Conservation (phyloP, 805 yeast species). For the Metschnikowia shivogae region DNA sequence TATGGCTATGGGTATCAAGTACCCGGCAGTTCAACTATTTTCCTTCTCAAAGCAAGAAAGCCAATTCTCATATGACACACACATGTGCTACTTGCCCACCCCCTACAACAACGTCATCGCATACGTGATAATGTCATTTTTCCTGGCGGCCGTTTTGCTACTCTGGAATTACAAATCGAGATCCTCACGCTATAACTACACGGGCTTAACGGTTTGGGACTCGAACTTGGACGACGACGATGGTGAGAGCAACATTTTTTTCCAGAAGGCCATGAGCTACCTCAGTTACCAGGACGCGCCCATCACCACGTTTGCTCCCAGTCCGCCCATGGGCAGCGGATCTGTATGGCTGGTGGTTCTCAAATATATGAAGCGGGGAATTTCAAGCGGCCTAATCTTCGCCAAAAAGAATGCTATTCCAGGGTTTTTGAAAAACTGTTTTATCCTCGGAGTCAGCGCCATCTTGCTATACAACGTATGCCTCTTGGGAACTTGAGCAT, state of each 20-base stretch:
- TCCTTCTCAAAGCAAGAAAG: conserved; percentile 16
- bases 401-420: background rate
- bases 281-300: conserved; percentile 28
- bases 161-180: conserved; percentile 28
- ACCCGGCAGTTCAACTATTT: conserved; percentile 41
- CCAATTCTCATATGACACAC: conserved; percentile 28
- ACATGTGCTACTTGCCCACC: conserved; percentile 42
- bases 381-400: background rate
- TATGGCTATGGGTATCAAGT: conserved; percentile 39
- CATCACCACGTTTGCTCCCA: conserved; percentile 1
- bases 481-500: background rate
- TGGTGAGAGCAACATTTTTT: conserved; percentile 12
- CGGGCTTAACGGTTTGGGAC: conserved; percentile 8
- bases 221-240: conserved; percentile 11
- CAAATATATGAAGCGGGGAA: background rate
- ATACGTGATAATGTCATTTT: conserved; percentile 35
- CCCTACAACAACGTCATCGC: conserved; percentile 41
- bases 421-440: conserved; percentile 9
- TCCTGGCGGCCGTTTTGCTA: conserved; percentile 26
- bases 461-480: conserved; percentile 4
- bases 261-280: conserved; percentile 28
- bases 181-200: conserved; percentile 24
- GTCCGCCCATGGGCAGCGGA: background rate
- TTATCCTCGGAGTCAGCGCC: conserved; percentile 5
- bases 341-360: background rate